A percentile compares a stretch with the other conserved stretches of the same genome.
Conservation (phyloP, 192 early-diverging fungal species). For the Coemansia sp. region DNA sequence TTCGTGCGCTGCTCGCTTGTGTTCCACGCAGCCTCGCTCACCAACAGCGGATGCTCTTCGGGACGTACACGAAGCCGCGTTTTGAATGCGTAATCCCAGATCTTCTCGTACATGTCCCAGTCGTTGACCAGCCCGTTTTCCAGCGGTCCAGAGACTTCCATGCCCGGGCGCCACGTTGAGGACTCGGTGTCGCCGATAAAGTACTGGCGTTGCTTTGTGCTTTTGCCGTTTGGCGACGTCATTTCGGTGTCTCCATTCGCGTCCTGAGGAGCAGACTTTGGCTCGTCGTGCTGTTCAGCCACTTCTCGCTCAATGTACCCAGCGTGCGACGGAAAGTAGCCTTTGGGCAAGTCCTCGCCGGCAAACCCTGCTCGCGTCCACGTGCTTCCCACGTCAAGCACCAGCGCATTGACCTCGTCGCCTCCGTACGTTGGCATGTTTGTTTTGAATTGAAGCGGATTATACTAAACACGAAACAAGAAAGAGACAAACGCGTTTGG, state of each 20-base stretch:
- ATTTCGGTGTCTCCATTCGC: conserved; percentile 29
- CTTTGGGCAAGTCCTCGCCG: conserved; percentile 93
- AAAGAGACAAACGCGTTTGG: background rate
- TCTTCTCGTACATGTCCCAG: conserved; percentile 90
- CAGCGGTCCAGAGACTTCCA: conserved; percentile 84
- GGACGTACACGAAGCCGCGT: conserved; percentile 71
- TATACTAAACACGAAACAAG: background rate
- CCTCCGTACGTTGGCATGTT: conserved; percentile 57
- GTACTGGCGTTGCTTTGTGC: conserved; percentile 54
- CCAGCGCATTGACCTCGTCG: conserved; percentile 93
- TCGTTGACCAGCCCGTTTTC: conserved; percentile 90
- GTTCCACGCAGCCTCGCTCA: conserved; percentile 92
- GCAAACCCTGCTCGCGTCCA: conserved; percentile 92
- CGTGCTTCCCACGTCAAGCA: conserved; percentile 88
- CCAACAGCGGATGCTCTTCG: conserved; percentile 86
- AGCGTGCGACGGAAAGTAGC: conserved; percentile 78
- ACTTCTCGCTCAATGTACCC: conserved; percentile 62
- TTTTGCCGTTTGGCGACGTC: conserved; percentile 8
- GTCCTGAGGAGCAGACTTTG: conserved; percentile 10
- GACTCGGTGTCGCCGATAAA: conserved; percentile 72
- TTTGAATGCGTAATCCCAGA: conserved; percentile 86
- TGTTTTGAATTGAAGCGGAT: background rate
- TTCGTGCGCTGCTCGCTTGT: conserved; percentile 80
- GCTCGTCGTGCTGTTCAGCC: conserved; percentile 18
- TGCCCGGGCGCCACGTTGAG: conserved; percentile 67